Conservation (phyloP, 805 yeast genomes). For the Candida railenensis region DNA sequence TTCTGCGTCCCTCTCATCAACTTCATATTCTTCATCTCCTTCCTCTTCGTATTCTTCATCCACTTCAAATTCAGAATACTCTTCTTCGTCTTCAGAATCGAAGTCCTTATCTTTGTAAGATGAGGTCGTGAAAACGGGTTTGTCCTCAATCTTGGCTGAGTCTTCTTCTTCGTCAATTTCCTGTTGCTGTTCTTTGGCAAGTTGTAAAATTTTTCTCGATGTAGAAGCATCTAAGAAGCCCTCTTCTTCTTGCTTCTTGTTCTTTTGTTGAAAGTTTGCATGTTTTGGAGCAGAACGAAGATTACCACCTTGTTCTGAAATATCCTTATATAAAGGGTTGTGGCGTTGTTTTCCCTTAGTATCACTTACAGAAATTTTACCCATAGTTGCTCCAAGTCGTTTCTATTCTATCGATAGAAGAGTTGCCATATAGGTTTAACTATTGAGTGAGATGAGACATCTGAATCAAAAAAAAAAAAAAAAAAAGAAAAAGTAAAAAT, state of each 20-base stretch:
- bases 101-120: conserved; percentile 20
- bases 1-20: conserved; percentile 80
- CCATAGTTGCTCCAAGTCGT: conserved; percentile 57
- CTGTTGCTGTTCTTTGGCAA: conserved; percentile 91
- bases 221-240: conserved; percentile 75
- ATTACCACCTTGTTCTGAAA: conserved; percentile 72
- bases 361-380: conserved; percentile 55
- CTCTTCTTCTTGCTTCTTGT: conserved; percentile 46
- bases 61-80: conserved; percentile 55
- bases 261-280: conserved; percentile 15
- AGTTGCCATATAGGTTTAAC: no score
- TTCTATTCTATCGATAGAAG: no score
- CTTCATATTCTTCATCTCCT: conserved; percentile 52
- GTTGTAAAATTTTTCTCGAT: conserved; percentile 80
- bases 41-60: conserved; percentile 44
- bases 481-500: conserved; percentile 2
- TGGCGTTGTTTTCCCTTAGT: conserved; percentile 64
- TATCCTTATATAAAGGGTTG: conserved; percentile 76
- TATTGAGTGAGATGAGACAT: background rate
- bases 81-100: conserved; percentile 47
- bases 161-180: conserved; percentile 67
- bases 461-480: conserved; percentile 1
- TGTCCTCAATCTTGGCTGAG: conserved; percentile 1
- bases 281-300: conserved; percentile 47
- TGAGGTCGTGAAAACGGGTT: background rate